phyloP scores from a whole-genome alignment of 441 rosid genomes.

The Flueggea neowawraea region DNA sequence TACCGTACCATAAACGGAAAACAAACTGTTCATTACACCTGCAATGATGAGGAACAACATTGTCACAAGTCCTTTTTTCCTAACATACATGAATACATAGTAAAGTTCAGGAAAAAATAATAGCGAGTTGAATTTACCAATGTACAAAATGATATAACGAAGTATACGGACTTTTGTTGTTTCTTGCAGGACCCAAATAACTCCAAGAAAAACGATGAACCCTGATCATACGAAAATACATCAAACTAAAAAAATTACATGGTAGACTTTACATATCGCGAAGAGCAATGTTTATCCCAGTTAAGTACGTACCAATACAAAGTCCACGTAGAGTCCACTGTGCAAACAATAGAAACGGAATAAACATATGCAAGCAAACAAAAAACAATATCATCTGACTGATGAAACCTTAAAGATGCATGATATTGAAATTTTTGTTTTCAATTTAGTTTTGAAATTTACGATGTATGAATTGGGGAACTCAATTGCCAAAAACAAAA shows the following conservation, averaged over 20 bases:
- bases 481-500: no score
- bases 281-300: conserved; percentile 10
- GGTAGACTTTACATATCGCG: not conserved
- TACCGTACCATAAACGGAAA: conserved; percentile 78
- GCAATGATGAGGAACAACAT: conserved; percentile 19
- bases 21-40: conserved; percentile 98
- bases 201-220: conserved; percentile 69
- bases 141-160: conserved; percentile 84
- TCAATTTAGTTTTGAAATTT: no score
- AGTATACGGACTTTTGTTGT: conserved; percentile 56
- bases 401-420: not conserved
- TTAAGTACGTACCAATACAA: conserved; percentile 61
- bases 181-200: conserved; percentile 91
- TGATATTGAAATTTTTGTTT: no score
- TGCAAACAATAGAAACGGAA: conserved; percentile 12
- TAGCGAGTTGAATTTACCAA: conserved; percentile 44
- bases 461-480: no score
- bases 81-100: no score
- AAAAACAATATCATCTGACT: not conserved
- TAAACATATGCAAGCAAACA: conserved; percentile 2
- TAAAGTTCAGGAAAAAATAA: not conserved
- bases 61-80: no score
- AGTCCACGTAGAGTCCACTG: conserved; percentile 98
- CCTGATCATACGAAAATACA: conserved; percentile 37
- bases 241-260: conserved; percentile 1